Evolutionary conservation across 31 red algal genomes (phyloP).

Genomic region (Odonthalia washingtoniensis): DNA sequence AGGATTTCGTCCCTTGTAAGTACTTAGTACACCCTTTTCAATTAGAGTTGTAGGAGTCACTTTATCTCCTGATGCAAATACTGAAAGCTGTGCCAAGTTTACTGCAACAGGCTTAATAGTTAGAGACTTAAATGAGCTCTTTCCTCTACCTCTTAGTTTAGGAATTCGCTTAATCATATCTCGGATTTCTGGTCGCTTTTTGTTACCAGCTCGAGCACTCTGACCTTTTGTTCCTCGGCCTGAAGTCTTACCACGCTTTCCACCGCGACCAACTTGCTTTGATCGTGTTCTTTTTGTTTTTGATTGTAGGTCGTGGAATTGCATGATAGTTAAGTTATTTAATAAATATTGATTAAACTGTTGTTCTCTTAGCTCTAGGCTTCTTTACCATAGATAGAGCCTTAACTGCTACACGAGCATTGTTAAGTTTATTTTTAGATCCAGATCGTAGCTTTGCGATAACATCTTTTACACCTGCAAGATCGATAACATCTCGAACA

Average conservation of each 20-base stretch:
- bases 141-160: not conserved
- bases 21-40: conserved; percentile 12
- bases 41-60: conserved; percentile 14
- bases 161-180: conserved; percentile 5
- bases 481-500: conserved; percentile 3
- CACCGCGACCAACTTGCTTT: conserved; percentile 25
- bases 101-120: conserved; percentile 15
- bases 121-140: not conserved
- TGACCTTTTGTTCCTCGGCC: conserved; percentile 25
- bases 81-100: conserved; percentile 2
- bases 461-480: conserved; percentile 13
- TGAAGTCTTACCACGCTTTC: conserved; percentile 27
- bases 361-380: no score
- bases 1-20: not conserved
- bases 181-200: conserved; percentile 18
- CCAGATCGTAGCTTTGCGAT: conserved; percentile 7
- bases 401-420: not conserved
- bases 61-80: not conserved
- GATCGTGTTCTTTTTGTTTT: not conserved
- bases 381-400: not conserved
- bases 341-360: no score
- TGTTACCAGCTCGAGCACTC: conserved; percentile 16
- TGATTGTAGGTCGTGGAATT: conserved; percentile 24
- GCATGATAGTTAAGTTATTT: conserved; percentile 16
- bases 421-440: conserved; percentile 19